These are phyloP conservation scores for Ascobolus immersus DNA, from an alignment of 495 filamentous ascomycete species.

Conservation along the genomic window DNA sequence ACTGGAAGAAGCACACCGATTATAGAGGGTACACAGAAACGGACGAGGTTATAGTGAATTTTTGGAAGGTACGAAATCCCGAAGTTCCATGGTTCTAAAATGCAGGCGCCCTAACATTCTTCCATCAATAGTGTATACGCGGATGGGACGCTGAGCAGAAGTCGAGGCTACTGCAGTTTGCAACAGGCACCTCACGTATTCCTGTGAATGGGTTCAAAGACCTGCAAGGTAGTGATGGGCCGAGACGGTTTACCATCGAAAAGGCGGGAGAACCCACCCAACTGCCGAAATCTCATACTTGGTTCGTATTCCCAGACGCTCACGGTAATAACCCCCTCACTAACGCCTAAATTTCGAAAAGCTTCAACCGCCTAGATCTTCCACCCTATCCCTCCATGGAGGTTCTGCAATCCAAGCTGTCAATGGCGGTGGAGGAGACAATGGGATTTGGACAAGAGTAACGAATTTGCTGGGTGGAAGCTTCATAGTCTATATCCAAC, in stretches of 20 bases:
- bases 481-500: too few relatives aligned
- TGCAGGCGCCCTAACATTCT: not conserved
- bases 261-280: slow-evolving; percentile 77
- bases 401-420: slow-evolving; percentile 61
- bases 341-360: slow-evolving; percentile 21
- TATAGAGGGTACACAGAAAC: slow-evolving; percentile 97
- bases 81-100: too few relatives aligned
- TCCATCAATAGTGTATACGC: slow-evolving; percentile 33
- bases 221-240: slow-evolving; percentile 88
- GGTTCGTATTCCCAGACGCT: slow-evolving; percentile 31
- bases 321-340: slow-evolving; percentile 4
- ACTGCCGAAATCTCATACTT: slow-evolving; percentile 91
- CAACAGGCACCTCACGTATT: slow-evolving; percentile 89
- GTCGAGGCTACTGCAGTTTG: slow-evolving; percentile 83
- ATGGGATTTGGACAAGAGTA: slow-evolving; percentile 98
- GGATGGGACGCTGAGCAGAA: slow-evolving; percentile 98
- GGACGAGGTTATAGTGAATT: slow-evolving; percentile 89
- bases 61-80: slow-evolving; percentile 66
- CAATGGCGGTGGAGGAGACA: slow-evolving; percentile 93
- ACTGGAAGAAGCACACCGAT: slow-evolving; percentile 99
- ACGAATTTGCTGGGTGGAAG: too few relatives aligned
- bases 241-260: slow-evolving; percentile 88
- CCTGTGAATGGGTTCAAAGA: slow-evolving; percentile 99
- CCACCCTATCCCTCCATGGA: slow-evolving; percentile 81
- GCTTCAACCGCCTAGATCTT: slow-evolving; percentile 93